A percentile compares a stretch with the other conserved stretches of the same genome.
Conservation (phyloP, 2,329 filamentous ascomycete species). For the Thielaviopsis musarum region DNA sequence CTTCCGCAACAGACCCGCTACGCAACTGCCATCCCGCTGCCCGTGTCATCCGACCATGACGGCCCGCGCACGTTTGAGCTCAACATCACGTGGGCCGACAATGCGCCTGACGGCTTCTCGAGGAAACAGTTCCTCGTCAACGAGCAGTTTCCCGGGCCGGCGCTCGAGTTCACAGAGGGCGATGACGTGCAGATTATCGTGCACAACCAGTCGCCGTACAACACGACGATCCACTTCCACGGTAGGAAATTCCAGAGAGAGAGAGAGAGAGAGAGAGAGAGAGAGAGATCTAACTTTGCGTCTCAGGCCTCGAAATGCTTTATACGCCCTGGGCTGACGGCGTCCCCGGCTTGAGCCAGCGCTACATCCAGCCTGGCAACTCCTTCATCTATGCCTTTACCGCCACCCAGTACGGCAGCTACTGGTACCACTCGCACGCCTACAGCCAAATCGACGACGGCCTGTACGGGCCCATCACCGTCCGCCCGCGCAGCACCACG, state of each 20-base stretch:
- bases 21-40: too few species aligned
- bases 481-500: conserved; percentile 22
- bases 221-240: conserved; percentile 33
- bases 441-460: conserved; percentile 42
- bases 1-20: too few species aligned
- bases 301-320: conserved; percentile 29
- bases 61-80: conserved; percentile 16
- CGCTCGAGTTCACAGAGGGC: conserved; percentile 35
- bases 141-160: conserved; percentile 43
- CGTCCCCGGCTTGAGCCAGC: conserved; percentile 38
- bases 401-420: conserved; percentile 39
- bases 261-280: too few species aligned
- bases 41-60: too few species aligned
- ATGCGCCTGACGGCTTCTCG: conserved; percentile 27
- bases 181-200: conserved; percentile 30
- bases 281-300: too few species aligned
- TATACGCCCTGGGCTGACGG: conserved; percentile 44
- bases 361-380: conserved; percentile 29
- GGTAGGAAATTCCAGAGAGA: conserved; percentile 18
- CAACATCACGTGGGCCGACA: conserved; percentile 21
- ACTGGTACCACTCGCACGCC: conserved; percentile 45
- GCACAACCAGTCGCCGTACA: conserved; percentile 28
- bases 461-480: conserved; percentile 37
- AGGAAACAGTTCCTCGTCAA: conserved; percentile 36
- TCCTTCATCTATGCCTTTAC: conserved; percentile 36